These are phyloP conservation scores for Daldinia childiae DNA, from an alignment of 495 filamentous ascomycete genomes.

Conservation along the genomic window DNA sequence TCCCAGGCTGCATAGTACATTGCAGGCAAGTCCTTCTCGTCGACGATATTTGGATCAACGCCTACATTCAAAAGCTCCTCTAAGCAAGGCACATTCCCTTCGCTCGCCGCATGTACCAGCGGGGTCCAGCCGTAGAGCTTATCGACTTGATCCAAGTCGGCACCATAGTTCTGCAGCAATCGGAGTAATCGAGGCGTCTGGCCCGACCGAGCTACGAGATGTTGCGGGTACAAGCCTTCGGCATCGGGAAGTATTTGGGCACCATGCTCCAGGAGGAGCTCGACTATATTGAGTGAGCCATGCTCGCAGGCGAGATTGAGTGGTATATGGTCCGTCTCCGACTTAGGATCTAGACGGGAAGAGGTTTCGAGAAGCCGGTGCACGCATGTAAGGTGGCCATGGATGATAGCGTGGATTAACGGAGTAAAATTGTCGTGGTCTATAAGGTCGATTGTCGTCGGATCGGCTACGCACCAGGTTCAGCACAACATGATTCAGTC, in stretches of 20 bases:
- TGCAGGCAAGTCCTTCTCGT: conserved; percentile 92
- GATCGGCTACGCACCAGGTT: conserved; percentile 50
- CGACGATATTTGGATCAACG: conserved; percentile 76
- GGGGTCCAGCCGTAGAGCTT: conserved; percentile 98
- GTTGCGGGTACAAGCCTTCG: conserved; percentile 96
- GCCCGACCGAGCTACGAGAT: conserved; percentile 92
- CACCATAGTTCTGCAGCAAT: conserved; percentile 83
- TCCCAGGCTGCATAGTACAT: conserved; percentile 99
- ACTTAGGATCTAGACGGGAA: conserved; percentile 81
- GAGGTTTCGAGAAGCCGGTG: conserved; percentile 74
- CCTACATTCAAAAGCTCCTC: conserved; percentile 77
- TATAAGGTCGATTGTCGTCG: conserved; percentile 77
- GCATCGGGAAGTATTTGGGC: conserved; percentile 88
- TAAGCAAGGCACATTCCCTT: conserved; percentile 90
- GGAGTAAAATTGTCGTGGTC: conserved; percentile 98
- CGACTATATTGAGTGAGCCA: conserved; percentile 81
- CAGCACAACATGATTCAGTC: conserved; percentile 4
- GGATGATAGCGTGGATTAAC: conserved; percentile 92
- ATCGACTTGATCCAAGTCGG: conserved; percentile 91
- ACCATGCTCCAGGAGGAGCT: conserved; percentile 79
- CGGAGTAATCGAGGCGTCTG: conserved; percentile 79
- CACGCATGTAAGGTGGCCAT: conserved; percentile 80
- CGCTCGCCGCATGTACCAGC: conserved; percentile 93
- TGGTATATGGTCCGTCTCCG: conserved; percentile 90
- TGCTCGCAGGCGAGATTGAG: conserved; percentile 94